Base-by-base conservation (phyloP, 352 stramenopile genomes). In the Peronosclerospora sorghi region DNA sequence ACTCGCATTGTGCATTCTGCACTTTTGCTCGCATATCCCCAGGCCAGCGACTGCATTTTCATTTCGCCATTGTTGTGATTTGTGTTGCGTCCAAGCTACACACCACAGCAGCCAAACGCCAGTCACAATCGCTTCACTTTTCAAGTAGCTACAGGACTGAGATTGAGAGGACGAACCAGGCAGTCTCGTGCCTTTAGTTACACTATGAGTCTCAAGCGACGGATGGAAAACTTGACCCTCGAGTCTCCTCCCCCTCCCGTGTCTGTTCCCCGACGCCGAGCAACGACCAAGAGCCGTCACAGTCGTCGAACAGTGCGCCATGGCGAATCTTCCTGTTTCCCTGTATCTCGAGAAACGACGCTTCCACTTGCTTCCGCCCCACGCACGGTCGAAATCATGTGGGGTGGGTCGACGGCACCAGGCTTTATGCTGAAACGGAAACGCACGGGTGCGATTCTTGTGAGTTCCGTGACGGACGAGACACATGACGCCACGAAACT, bases 381-480 rank as follows among this genome's bases (percentile, higher is more conserved):
- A 17, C 71, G 69, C 41, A 83, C 74, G 13, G 64, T 71, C 35
- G 75, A 88, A 50, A 66, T 88, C 42, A 52, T 88, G 32, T 88
- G 75, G 75, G 59, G 77, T 46, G 75, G 73, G 32, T 35, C 40
- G 14, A 34, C 56, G 8, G 60, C 71, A 27, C 63, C 77, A 5
- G 66, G 70, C 14, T 88, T 88, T 59, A 83, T 71, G 45, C 62
- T 88, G 34, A 88, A 88, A 57, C 73, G 73, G 45, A 74, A 80
- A 41, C 75, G 75, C 51, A 79, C 56, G 0, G 75, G 75, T 34
- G 66, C 64, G 24, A 86, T 88, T 48, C 65, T 82, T 39, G 73
- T 88, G 29, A 77, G 56, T 43, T 80, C 67, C 24, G 42, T 86
- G 51, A 72, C 69, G 36, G 44, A 41, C 4, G 42, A 48, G 17